A percentile compares a stretch with the other conserved stretches of the same genome.
Conservation (phyloP, 225 moss, liverwort and hornwort genomes). For the Polytrichum commune region DNA sequence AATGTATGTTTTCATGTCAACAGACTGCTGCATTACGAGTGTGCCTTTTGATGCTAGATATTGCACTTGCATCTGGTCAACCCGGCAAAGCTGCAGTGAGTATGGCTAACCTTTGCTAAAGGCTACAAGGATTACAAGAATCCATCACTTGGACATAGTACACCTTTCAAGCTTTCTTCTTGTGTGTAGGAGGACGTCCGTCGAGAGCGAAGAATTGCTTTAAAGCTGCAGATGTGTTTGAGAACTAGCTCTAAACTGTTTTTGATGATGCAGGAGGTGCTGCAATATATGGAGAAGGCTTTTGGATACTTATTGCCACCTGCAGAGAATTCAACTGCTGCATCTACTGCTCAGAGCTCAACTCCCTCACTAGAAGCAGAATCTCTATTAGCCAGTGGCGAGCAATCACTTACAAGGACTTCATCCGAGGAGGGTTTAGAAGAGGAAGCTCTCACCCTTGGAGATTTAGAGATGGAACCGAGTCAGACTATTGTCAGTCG, state of each 20-base stretch:
- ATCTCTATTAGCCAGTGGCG: constrained; percentile 22
- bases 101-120: neutral
- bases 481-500: constrained; percentile 26
- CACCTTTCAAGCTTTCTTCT: no score
- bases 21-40: constrained; percentile 91
- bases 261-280: constrained; percentile 61
- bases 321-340: constrained; percentile 47
- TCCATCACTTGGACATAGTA: no score
- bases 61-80: constrained; percentile 83
- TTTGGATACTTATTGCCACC: constrained; percentile 88
- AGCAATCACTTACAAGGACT: constrained; percentile 56
- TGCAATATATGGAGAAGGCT: constrained; percentile 97
- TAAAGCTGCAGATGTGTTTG: no score
- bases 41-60: constrained; percentile 85
- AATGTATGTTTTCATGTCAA: constrained; percentile 10
- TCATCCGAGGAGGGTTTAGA: constrained; percentile 87
- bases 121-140: no score
- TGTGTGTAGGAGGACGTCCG: no score
- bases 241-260: neutral
- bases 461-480: constrained; percentile 70
- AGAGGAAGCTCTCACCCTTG: constrained; percentile 74
- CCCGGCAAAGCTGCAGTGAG: constrained; percentile 92
- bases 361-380: constrained; percentile 28
- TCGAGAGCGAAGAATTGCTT: no score
- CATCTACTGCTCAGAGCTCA: constrained; percentile 22